These are phyloP conservation scores for Canna indica DNA, from an alignment of 176 grass and related monocot genomes.

Conservation along the genomic window DNA sequence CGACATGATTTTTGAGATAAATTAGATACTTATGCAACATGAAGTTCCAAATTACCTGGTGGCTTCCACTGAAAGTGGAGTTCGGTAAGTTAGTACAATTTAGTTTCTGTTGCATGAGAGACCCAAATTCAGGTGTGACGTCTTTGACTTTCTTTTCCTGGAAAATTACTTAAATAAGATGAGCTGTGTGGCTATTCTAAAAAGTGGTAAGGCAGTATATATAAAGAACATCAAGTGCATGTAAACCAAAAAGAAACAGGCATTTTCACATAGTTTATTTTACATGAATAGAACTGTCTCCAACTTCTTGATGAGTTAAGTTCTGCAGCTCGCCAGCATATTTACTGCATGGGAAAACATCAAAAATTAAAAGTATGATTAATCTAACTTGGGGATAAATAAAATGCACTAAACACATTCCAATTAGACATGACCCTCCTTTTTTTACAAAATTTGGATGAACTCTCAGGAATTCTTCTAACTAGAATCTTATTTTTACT, in stretches of 20 bases:
- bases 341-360: conserved; percentile 40
- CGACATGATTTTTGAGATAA: not conserved
- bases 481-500: no score
- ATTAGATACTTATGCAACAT: not conserved
- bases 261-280: not conserved
- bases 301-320: conserved; percentile 39
- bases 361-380: conserved; percentile 16
- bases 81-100: conserved; percentile 9
- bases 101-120: conserved; percentile 15
- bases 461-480: no score
- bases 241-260: not conserved
- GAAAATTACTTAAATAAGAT: conserved; percentile 10
- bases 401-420: not conserved
- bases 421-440: conserved; percentile 1
- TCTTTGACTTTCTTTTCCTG: conserved; percentile 31
- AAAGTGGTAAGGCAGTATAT: not conserved
- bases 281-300: conserved; percentile 43
- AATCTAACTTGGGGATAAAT: not conserved
- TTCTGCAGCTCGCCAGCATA: conserved; percentile 67
- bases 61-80: conserved; percentile 21
- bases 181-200: not conserved
- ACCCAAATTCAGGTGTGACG: conserved; percentile 20
- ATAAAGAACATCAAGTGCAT: no score
- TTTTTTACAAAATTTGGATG: no score
- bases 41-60: conserved; percentile 25